Evolutionary conservation across 2,329 filamentous ascomycete genomes (phyloP).

Genomic region (Macroventuria anomochaeta): DNA sequence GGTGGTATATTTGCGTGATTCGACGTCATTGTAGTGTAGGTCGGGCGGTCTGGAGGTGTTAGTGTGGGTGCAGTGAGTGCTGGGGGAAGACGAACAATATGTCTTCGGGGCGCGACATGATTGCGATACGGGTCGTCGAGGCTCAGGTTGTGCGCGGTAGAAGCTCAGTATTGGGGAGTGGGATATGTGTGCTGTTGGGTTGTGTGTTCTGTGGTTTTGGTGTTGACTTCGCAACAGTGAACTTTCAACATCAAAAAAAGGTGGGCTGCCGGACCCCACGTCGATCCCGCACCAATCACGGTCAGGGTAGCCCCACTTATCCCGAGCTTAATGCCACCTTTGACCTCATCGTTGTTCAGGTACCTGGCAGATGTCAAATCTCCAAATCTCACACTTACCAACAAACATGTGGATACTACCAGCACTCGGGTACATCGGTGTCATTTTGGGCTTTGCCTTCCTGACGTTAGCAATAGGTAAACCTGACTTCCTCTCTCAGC

Average conservation of each 20-base stretch:
- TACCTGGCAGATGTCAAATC: conserved; percentile 9
- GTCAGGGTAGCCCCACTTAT: conserved; percentile 2
- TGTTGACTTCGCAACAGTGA: neutral
- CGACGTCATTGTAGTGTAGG: conserved; percentile 94
- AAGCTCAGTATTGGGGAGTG: neutral
- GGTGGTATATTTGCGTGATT: conserved; percentile 97
- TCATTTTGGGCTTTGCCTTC: conserved; percentile 89
- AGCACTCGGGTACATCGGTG: conserved; percentile 85
- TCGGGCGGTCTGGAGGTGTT: conserved; percentile 75
- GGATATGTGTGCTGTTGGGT: neutral
- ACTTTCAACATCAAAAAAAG: neutral
- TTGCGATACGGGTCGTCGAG: conserved; percentile 46
- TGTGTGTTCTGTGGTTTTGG: neutral
- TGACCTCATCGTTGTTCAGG: conserved; percentile 33
- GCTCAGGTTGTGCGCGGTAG: neutral
- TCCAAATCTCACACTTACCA: conserved; percentile 5
- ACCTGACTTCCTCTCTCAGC: neutral
- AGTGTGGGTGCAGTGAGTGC: conserved; percentile 17
- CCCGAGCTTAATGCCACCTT: conserved; percentile 32
- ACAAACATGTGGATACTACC: conserved; percentile 91
- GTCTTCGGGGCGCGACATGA: conserved; percentile 97
- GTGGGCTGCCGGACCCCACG: conserved; percentile 28
- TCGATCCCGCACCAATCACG: conserved; percentile 18
- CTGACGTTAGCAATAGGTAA: conserved; percentile 90
- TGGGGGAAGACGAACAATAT: conserved; percentile 68